phyloP scores from a whole-genome alignment of 2,329 filamentous ascomycete genomes.

The Blastomyces silverae region DNA sequence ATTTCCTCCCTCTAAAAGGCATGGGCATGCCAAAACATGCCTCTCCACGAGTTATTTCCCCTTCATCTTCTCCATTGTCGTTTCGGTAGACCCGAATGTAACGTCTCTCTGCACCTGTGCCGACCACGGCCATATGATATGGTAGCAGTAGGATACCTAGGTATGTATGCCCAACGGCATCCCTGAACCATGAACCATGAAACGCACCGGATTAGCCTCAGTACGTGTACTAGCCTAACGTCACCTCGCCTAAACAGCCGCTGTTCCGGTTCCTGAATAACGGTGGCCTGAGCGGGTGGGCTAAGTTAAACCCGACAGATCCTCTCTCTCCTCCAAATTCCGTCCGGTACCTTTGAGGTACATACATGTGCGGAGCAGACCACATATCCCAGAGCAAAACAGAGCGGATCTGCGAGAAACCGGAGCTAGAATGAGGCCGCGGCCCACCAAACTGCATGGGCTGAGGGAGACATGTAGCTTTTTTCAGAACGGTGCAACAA shows the following conservation, averaged over 20 bases:
- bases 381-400: neutral
- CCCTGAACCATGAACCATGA: conserved; percentile 1
- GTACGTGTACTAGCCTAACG: neutral
- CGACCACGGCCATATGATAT: neutral
- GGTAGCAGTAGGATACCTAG: neutral
- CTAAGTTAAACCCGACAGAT: neutral
- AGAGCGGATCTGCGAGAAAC: neutral
- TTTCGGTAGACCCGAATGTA: neutral
- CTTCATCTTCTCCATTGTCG: neutral
- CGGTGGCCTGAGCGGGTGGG: neutral
- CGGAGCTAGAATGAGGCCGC: neutral
- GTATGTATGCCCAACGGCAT: neutral
- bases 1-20: neutral
- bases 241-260: neutral
- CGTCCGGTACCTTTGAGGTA: neutral
- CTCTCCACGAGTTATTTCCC: neutral
- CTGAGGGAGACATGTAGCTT: neutral
- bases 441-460: neutral
- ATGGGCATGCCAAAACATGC: no score
- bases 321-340: neutral
- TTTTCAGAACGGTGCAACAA: neutral
- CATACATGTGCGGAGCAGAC: no score
- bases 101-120: conserved; percentile 6
- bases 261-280: neutral
- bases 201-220: neutral